Evolutionary conservation across 805 yeast species (phyloP).

Genomic region (Myxozyma melibiosi): DNA sequence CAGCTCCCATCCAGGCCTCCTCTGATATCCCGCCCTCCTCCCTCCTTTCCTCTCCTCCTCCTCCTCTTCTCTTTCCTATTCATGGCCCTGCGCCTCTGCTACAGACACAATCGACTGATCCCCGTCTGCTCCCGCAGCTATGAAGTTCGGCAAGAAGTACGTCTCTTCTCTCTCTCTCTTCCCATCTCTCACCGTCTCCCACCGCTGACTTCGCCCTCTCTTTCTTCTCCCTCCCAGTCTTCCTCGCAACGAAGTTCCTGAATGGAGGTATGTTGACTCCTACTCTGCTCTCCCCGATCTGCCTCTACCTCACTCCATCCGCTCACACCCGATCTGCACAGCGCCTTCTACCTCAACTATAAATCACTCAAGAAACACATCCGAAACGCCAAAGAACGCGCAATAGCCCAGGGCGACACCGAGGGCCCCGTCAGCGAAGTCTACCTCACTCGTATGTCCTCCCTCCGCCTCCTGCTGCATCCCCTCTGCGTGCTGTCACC

Average conservation of each 20-base stretch:
- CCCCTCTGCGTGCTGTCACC: neutral
- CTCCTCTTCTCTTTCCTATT: too few species aligned
- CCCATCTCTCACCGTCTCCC: neutral
- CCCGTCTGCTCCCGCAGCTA: conserved; percentile 39
- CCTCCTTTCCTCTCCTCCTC: too few species aligned
- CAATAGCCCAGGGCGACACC: conserved; percentile 20
- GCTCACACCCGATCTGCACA: conserved; percentile 16
- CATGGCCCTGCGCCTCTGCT: too few species aligned
- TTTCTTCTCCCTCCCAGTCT: conserved; percentile 43
- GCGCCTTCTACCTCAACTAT: conserved; percentile 77
- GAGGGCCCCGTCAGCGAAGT: conserved; percentile 28
- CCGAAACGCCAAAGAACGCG: conserved; percentile 51
- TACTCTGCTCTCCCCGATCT: neutral
- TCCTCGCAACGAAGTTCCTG: conserved; percentile 86
- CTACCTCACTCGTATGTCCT: conserved; percentile 32
- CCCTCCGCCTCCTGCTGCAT: neutral
- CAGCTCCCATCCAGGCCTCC: too few species aligned
- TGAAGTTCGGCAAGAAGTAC: conserved; percentile 80
- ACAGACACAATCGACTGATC: too few species aligned
- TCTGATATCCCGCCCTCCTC: too few species aligned
- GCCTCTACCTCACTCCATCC: neutral
- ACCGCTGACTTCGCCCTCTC: neutral
- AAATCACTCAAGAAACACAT: conserved; percentile 80
- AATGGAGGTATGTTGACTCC: conserved; percentile 61
- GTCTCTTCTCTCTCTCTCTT: conserved; percentile 16